Base-by-base conservation (phyloP, 306 rosid species). In the Rosa chinensis region DNA sequence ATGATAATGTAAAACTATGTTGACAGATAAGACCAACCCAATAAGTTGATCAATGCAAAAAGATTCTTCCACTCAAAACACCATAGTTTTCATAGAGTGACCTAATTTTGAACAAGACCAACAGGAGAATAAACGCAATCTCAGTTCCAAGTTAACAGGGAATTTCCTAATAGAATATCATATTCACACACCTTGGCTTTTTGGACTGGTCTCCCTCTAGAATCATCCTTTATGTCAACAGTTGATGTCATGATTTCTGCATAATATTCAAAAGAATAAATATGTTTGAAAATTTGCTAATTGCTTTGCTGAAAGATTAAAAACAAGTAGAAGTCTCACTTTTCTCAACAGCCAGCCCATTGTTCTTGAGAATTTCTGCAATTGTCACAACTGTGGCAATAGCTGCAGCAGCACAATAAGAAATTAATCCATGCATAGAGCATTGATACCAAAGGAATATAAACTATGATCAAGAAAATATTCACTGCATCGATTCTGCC, bases 211-310 rank as follows among this genome's bases (percentile, higher is more conserved):
- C 89, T 69, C 18, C 89, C 89, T 78, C 89, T 83, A 11, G 87
- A 73, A 61, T 86, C 89, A 59, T 86, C 89, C 81, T 80, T 86
- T 64, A 86, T 86, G 64, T 86, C 89, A 52, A 86, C 87, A 62
- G 89, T 83, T 25, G 89, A 86, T 10, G 89, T 86, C 84, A 81
- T 59, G 58, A 86, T 86, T 84, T 86, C 89, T 86, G 82, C 71
- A 8, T 42, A 8, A 61, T 10, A 40, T 23, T 14, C 45, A 5
- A 63, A 58, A 21, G 28, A 63, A 76, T 40, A 40, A 58, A 11
- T 59, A 70, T 17, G 44, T 4, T 42, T 12, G 14, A 50, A 4
- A 70, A 25, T 53, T 61, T 18, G 18, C 66, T 3, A 21, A 40
- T 10, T 63, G 61, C 0, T 62, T n/a, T 55, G 61, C 49, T 28